Evolutionary conservation across 2,329 filamentous ascomycete species (phyloP).

Genomic region (Gremmenia infestans): DNA sequence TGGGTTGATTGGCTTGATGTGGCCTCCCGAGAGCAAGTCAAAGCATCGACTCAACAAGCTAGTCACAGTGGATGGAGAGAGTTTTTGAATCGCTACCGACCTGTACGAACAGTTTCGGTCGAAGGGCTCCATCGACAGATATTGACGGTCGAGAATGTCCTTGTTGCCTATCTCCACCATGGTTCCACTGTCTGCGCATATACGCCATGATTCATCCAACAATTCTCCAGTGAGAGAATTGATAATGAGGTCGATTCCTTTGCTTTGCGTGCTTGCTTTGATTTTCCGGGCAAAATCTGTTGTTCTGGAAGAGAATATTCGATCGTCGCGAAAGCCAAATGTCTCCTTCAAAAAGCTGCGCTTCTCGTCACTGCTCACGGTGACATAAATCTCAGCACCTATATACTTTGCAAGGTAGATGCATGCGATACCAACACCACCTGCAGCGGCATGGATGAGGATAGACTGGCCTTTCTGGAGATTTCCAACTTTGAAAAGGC

Average conservation of each 20-base stretch:
- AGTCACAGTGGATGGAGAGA: not conserved
- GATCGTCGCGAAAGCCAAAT: slow-evolving; percentile 31
- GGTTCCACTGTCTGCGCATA: slow-evolving; percentile 31
- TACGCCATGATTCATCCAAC: slow-evolving; percentile 28
- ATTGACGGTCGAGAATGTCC: slow-evolving; percentile 10
- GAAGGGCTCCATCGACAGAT: slow-evolving; percentile 13
- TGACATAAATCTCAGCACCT: slow-evolving; percentile 37
- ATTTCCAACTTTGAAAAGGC: slow-evolving; percentile 8
- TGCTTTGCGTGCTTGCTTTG: slow-evolving; percentile 9
- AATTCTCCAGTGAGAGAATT: slow-evolving; percentile 25
- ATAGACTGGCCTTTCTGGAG: slow-evolving; percentile 24
- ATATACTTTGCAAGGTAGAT: slow-evolving; percentile 28
- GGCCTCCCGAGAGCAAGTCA: slow-evolving; percentile 5
- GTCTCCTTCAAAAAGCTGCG: slow-evolving; percentile 20
- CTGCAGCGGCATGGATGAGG: slow-evolving; percentile 30
- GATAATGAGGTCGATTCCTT: slow-evolving; percentile 26
- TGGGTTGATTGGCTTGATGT: slow-evolving; percentile 15
- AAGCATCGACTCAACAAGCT: not conserved
- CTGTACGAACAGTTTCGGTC: slow-evolving; percentile 10
- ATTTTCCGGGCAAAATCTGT: slow-evolving; percentile 20
- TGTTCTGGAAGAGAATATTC: slow-evolving; percentile 34
- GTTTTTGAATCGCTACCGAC: slow-evolving; percentile 12
- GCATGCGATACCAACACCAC: slow-evolving; percentile 31
- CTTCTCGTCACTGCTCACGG: slow-evolving; percentile 14
- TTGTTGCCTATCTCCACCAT: slow-evolving; percentile 17